These are phyloP conservation scores for Linum tenue DNA, from an alignment of 345 rosid species.

Conservation along the genomic window DNA sequence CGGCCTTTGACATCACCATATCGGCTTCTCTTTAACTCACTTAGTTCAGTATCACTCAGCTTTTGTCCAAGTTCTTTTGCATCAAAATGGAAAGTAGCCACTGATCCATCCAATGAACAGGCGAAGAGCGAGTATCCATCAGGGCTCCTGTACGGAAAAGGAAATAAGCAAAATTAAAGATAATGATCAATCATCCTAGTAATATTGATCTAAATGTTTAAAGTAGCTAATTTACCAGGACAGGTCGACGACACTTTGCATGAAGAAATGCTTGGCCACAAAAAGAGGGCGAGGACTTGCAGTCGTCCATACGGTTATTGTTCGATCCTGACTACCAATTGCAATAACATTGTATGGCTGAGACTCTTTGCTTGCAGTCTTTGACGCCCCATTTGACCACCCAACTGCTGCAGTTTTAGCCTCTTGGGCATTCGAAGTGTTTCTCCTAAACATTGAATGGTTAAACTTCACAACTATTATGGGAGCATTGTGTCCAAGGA, in stretches of 20 bases:
- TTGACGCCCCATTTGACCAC: conserved; percentile 81
- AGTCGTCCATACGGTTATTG: conserved; percentile 99
- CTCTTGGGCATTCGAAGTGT: conserved; percentile 42
- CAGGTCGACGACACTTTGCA: conserved; percentile 96
- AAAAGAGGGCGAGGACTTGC: conserved; percentile 94
- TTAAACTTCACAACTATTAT: conserved; percentile 90
- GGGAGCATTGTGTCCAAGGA: conserved; percentile 97
- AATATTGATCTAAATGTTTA: conserved; percentile 9
- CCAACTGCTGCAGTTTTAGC: conserved; percentile 46
- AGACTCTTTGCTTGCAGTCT: conserved; percentile 69
- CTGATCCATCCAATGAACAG: conserved; percentile 96
- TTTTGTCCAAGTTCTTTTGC: conserved; percentile 66
- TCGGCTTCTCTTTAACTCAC: conserved; percentile 80
- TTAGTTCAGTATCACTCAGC: conserved; percentile 69
- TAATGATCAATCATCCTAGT: background rate
- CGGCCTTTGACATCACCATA: conserved; percentile 95
- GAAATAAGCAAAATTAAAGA: conserved; percentile 7
- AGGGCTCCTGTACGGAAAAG: conserved; percentile 62
- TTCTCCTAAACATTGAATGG: conserved; percentile 85
- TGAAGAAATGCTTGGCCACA: conserved; percentile 95
- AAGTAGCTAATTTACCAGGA: conserved; percentile 56
- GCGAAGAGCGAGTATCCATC: conserved; percentile 96
- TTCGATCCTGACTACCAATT: conserved; percentile 98
- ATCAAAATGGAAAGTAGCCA: conserved; percentile 85
- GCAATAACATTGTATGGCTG: conserved; percentile 93